phyloP scores from a whole-genome alignment of 352 stramenopile genomes.

The Blastocystis sp. region DNA sequence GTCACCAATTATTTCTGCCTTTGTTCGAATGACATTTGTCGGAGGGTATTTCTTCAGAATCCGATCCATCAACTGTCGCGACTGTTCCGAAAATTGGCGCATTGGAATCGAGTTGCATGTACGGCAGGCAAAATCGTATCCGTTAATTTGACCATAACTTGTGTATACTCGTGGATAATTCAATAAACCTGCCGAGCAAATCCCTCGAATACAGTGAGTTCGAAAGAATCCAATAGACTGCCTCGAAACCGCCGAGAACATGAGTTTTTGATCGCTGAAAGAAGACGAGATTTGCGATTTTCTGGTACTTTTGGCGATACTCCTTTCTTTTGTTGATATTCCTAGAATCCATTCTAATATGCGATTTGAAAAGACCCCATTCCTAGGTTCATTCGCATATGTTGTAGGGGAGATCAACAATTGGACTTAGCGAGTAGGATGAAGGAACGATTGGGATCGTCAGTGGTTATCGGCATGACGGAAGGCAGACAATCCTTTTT shows the following conservation, averaged over 20 bases:
- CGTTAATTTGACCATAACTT: neutral
- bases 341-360: neutral
- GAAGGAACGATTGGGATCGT: neutral
- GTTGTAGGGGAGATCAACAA: neutral
- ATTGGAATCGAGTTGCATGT: neutral
- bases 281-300: neutral
- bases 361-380: neutral
- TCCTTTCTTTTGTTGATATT: neutral
- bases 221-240: neutral
- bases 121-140: neutral
- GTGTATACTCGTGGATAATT: neutral
- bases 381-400: neutral
- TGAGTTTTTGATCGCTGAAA: neutral
- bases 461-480: neutral
- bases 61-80: neutral
- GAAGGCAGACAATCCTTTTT: neutral
- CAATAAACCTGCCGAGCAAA: neutral
- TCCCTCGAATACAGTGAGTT: neutral
- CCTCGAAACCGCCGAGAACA: neutral
- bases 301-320: neutral
- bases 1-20: conserved; percentile 12
- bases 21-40: neutral
- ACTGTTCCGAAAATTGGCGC: neutral
- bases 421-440: neutral
- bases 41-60: neutral